Evolutionary conservation across 108 stramenopile genomes (phyloP).

Genomic region (Pseudonitzschia multistriata): DNA sequence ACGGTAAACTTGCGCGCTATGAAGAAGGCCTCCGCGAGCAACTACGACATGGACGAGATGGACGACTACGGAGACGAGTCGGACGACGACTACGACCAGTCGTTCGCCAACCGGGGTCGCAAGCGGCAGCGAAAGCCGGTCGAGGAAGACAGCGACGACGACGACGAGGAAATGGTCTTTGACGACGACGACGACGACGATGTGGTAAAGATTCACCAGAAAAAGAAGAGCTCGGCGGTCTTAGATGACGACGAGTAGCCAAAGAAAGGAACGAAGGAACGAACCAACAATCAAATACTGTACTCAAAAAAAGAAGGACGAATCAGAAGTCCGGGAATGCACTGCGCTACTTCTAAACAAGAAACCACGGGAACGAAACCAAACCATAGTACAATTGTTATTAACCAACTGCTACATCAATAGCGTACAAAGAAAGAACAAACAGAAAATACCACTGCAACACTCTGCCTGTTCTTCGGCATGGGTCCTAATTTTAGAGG

Average conservation of each 20-base stretch:
- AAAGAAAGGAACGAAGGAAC: no score
- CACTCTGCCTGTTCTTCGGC: no score
- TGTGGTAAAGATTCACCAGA: conserved; percentile 41
- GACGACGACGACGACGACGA: conserved; percentile 54
- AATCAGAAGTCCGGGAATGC: no score
- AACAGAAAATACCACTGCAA: no score
- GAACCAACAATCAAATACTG: no score
- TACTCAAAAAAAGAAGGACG: no score
- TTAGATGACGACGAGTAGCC: conserved; percentile 46
- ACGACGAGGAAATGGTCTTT: conserved; percentile 47
- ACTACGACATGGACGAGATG: conserved; percentile 56
- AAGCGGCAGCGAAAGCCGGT: conserved; percentile 31
- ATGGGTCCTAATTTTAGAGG: no score
- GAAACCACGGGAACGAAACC: no score
- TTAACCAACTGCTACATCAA: no score
- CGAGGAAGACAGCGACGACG: conserved; percentile 30
- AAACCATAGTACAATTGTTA: no score
- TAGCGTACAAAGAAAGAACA: no score
- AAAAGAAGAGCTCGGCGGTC: conserved; percentile 23
- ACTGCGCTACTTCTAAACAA: no score
- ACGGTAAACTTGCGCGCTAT: conserved; percentile 58
- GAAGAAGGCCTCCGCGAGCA: conserved; percentile 53
- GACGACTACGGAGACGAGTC: conserved; percentile 68
- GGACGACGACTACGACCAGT: conserved; percentile 66
- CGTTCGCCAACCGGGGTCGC: conserved; percentile 41